Evolutionary conservation across 192 early-diverging fungal genomes (phyloP).

Genomic region (Cladochytrium replicatum): DNA sequence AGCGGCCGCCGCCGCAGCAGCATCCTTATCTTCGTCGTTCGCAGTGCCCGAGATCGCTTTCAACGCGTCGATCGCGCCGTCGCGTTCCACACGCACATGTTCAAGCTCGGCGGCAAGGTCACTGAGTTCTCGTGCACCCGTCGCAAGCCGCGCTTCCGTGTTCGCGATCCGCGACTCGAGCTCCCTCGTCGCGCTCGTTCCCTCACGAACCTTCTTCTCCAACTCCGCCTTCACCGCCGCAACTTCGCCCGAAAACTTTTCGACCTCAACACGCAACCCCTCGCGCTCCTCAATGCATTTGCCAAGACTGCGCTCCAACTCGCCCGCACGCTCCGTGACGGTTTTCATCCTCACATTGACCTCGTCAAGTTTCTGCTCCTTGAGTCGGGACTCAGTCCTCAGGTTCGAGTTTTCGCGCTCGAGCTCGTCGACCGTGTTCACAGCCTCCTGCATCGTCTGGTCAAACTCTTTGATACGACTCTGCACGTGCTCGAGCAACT

Average conservation of each 20-base stretch:
- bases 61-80: background rate
- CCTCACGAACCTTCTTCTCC: background rate
- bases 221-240: background rate
- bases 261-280: background rate
- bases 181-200: background rate
- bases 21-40: background rate
- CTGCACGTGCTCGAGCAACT: slow-evolving; percentile 11
- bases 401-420: slow-evolving; percentile 13
- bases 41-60: background rate
- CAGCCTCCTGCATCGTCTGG: slow-evolving; percentile 18
- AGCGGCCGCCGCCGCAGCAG: background rate
- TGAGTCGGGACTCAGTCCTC: slow-evolving; percentile 1
- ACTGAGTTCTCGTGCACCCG: background rate
- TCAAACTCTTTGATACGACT: slow-evolving; percentile 20
- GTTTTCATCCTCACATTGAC: too few relatives aligned
- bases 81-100: background rate
- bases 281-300: too few relatives aligned
- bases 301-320: too few relatives aligned
- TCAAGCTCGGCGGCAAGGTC: background rate
- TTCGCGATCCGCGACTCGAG: background rate
- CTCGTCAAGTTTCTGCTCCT: too few relatives aligned
- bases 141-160: background rate
- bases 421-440: slow-evolving; percentile 15
- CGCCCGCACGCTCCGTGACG: too few relatives aligned
- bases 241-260: background rate